Evolutionary conservation across 2,329 filamentous ascomycete genomes (phyloP).

Genomic region (Aureobasidium subglaciale): DNA sequence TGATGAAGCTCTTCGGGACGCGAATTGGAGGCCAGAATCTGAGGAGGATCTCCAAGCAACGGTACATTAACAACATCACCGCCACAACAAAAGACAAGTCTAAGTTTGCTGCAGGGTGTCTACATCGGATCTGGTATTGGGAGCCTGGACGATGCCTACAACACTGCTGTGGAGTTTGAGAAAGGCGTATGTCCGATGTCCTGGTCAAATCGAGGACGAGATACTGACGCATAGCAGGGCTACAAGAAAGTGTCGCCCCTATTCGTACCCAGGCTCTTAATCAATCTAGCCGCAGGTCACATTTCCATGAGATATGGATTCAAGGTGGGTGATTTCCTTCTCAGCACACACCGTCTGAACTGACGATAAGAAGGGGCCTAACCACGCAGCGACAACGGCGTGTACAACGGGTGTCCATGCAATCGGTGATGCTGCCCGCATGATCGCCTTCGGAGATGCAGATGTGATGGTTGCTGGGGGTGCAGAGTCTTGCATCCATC

Average conservation of each 20-base stretch:
- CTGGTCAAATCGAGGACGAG: too few species aligned
- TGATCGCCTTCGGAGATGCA: constrained; percentile 86
- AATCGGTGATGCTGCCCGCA: constrained; percentile 85
- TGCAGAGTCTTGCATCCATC: constrained; percentile 91
- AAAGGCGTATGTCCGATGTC: constrained; percentile 51
- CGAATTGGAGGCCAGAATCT: constrained; percentile 61
- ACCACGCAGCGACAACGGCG: constrained; percentile 86
- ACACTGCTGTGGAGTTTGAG: constrained; percentile 70
- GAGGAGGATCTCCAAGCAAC: constrained; percentile 65
- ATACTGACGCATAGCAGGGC: constrained; percentile 49
- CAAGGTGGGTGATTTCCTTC: constrained; percentile 41
- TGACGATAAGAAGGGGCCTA: constrained; percentile 61
- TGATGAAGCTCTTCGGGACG: constrained; percentile 77
- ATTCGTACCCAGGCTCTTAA: constrained; percentile 87
- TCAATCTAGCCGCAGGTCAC: constrained; percentile 91
- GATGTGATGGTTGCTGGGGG: constrained; percentile 96
- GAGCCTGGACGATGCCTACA: constrained; percentile 83
- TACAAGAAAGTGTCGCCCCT: constrained; percentile 89
- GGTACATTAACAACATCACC: constrained; percentile 31
- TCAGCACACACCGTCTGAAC: neutral
- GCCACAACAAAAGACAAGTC: neutral
- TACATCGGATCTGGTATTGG: constrained; percentile 94
- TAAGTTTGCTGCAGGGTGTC: constrained; percentile 54
- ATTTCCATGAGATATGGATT: constrained; percentile 90
- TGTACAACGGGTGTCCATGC: constrained; percentile 95